Evolutionary conservation across 176 grass and related monocot species (phyloP).

Genomic region (Aegilops longissima): DNA sequence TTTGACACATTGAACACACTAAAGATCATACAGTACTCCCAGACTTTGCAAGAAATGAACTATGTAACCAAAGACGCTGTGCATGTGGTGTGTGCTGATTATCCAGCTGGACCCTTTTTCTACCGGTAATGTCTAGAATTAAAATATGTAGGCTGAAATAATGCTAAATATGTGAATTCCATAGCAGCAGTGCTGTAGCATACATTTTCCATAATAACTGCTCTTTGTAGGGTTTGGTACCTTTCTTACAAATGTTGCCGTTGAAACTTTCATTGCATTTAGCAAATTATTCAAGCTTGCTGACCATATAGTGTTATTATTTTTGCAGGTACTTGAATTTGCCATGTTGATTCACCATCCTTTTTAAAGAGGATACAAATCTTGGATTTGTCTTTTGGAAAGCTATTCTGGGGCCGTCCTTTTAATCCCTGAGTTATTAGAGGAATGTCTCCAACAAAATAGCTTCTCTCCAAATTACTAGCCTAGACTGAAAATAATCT

Average conservation of each 20-base stretch:
- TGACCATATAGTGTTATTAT: background rate
- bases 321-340: conserved; percentile 55
- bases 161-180: background rate
- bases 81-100: background rate
- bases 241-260: background rate
- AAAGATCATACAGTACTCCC: background rate
- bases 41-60: background rate
- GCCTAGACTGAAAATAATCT: conserved; percentile 41
- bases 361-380: conserved; percentile 49
- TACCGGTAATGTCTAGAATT: background rate
- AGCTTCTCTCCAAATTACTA: conserved; percentile 26
- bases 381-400: conserved; percentile 28
- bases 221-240: background rate
- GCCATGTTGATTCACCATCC: conserved; percentile 40
- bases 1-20: background rate
- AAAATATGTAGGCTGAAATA: background rate
- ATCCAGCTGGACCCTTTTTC: no score
- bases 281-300: background rate
- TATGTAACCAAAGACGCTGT: background rate
- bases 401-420: conserved; percentile 40
- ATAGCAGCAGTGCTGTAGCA: background rate
- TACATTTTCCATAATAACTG: background rate
- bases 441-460: conserved; percentile 30
- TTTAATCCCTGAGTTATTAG: conserved; percentile 15
- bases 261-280: background rate